Conservation (phyloP, 192 early-diverging fungal species). For the Backusella sp. region DNA sequence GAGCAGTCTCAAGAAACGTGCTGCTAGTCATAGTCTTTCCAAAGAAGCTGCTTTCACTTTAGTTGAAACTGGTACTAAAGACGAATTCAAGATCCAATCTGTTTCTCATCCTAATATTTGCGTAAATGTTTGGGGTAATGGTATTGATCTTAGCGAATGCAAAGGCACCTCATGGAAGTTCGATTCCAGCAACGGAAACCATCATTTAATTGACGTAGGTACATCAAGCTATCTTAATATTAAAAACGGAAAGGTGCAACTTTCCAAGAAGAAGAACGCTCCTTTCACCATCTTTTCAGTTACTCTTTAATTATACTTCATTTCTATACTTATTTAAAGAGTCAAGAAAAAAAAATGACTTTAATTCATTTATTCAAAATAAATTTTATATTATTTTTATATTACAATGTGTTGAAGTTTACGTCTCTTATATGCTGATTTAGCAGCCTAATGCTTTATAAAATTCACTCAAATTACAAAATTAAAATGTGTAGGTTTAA, state of each 20-base stretch:
- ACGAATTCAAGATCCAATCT: background rate
- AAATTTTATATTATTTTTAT: too few species aligned
- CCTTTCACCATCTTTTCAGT: background rate
- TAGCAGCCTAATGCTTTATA: too few species aligned
- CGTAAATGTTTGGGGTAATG: background rate
- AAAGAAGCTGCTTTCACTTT: background rate
- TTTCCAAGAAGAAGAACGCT: background rate
- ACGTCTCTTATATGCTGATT: too few species aligned
- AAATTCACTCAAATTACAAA: too few species aligned
- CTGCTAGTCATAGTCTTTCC: background rate
- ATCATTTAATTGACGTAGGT: background rate
- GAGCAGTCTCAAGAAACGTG: background rate
- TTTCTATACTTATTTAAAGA: too few species aligned
- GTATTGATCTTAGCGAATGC: background rate
- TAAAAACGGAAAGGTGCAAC: background rate
- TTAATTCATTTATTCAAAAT: too few species aligned
- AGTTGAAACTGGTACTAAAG: background rate
- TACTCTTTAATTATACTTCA: background rate
- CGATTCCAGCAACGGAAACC: background rate
- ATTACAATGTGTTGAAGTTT: too few species aligned
- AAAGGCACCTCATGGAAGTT: background rate
- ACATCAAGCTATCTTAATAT: background rate
- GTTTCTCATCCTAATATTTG: background rate
- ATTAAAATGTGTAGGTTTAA: too few species aligned
- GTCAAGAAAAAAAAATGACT: too few species aligned